Conservation (phyloP, 2,329 filamentous ascomycete genomes). For the Pseudogymnoascus sp. region DNA sequence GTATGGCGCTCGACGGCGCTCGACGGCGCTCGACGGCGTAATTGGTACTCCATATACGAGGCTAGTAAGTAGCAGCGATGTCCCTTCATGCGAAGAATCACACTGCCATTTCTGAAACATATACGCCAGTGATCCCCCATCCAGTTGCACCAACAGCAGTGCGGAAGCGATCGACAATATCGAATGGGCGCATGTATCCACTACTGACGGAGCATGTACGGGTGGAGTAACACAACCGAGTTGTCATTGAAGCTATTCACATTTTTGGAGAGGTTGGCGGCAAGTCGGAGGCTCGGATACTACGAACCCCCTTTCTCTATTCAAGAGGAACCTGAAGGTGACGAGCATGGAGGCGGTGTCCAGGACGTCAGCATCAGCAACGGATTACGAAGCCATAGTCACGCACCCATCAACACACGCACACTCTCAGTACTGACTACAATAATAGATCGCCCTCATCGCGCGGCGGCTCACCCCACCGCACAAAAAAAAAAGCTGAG, state of each 20-base stretch:
- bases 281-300: not conserved
- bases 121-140: not conserved
- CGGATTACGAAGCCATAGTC: not conserved
- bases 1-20: not conserved
- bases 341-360: not conserved
- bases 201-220: not conserved
- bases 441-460: not conserved
- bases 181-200: not conserved
- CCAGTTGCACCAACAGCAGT: not conserved
- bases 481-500: not conserved
- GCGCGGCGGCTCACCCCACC: not conserved
- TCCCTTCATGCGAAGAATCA: conserved; percentile 1
- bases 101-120: not conserved
- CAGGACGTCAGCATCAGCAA: not conserved
- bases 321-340: not conserved
- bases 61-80: not conserved
- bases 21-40: not conserved
- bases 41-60: not conserved
- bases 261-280: not conserved
- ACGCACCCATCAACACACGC: not conserved
- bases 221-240: not conserved
- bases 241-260: conserved; percentile 3
- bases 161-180: not conserved
- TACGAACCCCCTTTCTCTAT: not conserved
- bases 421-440: not conserved